phyloP scores from a whole-genome alignment of 2,329 filamentous ascomycete species.

The Pestalotiopsis sp. region DNA sequence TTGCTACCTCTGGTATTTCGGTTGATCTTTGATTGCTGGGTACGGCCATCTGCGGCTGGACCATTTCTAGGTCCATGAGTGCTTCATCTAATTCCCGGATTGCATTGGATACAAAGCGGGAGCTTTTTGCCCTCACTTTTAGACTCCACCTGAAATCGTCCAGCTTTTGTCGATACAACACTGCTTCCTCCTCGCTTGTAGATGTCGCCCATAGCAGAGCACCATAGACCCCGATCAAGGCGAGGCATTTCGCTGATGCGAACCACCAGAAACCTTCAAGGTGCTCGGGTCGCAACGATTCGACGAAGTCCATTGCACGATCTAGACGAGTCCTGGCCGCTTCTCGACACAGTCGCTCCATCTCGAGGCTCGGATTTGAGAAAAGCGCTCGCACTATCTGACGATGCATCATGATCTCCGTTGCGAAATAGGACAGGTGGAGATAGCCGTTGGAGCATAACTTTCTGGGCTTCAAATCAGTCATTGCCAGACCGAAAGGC shows the following conservation, averaged over 20 bases:
- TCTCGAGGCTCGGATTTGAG: conserved; percentile 32
- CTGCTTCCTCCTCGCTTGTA: not conserved
- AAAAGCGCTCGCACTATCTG: conserved; percentile 48
- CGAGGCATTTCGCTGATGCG: not conserved
- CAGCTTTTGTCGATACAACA: not conserved
- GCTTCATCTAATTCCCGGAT: too few relatives aligned
- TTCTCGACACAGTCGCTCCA: conserved; percentile 23
- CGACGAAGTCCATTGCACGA: not conserved
- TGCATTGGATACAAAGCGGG: too few relatives aligned
- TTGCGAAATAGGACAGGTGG: conserved; percentile 53
- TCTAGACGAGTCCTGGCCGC: conserved; percentile 40
- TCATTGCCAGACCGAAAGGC: conserved; percentile 25
- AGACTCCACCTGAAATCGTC: too few relatives aligned
- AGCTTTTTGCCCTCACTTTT: too few relatives aligned
- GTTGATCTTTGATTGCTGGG: too few relatives aligned
- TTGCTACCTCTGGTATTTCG: too few relatives aligned
- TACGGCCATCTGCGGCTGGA: too few relatives aligned
- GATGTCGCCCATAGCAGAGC: not conserved
- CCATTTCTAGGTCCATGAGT: too few relatives aligned
- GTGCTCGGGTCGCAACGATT: not conserved
- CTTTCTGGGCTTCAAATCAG: conserved; percentile 23
- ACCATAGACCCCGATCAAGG: not conserved
- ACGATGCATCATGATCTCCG: conserved; percentile 54
- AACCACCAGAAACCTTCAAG: not conserved
- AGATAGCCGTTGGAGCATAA: conserved; percentile 43